A percentile compares a stretch with the other conserved stretches of the same genome.
These are phyloP conservation scores for Plasmodium vinckei DNA, from an alignment of 169 alveolate species.

Conservation along the genomic window DNA sequence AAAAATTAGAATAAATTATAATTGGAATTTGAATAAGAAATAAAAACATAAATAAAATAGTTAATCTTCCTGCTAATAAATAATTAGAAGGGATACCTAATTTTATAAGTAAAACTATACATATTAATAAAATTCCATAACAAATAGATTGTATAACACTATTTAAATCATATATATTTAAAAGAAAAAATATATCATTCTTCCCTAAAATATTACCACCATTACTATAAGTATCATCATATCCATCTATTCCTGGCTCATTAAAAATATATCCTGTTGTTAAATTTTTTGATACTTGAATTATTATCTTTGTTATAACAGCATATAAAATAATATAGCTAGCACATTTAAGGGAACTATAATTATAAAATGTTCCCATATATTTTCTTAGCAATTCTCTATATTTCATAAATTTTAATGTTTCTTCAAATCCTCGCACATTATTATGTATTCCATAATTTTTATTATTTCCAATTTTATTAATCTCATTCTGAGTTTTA, in stretches of 20 bases:
- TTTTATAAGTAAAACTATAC: slow-evolving; percentile 29
- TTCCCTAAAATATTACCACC: slow-evolving; percentile 5
- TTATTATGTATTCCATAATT: slow-evolving; percentile 16
- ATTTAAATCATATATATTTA: slow-evolving; percentile 41
- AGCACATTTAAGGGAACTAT: slow-evolving; percentile 72
- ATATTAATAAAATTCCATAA: slow-evolving; percentile 16
- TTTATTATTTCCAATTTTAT: background rate
- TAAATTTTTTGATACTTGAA: slow-evolving; percentile 79
- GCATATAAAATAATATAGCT: slow-evolving; percentile 65
- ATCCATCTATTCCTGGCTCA: slow-evolving; percentile 9
- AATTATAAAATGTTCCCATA: slow-evolving; percentile 76
- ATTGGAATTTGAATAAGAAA: slow-evolving; percentile 54
- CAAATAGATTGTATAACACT: slow-evolving; percentile 62
- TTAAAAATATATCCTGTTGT: slow-evolving; percentile 13
- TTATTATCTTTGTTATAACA: slow-evolving; percentile 58
- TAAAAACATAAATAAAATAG: slow-evolving; percentile 59
- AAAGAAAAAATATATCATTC: slow-evolving; percentile 12
- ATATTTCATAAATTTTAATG: slow-evolving; percentile 83
- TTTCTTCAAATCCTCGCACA: slow-evolving; percentile 75
- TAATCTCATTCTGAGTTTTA: background rate
- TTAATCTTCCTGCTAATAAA: slow-evolving; percentile 68
- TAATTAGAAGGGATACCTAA: slow-evolving; percentile 64
- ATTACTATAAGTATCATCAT: slow-evolving; percentile 29
- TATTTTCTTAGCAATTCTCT: slow-evolving; percentile 82
- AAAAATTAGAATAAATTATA: slow-evolving; percentile 39